These are phyloP conservation scores for Hamamelis virginiana DNA, from an alignment of 164 flowering plant species.

Conservation along the genomic window DNA sequence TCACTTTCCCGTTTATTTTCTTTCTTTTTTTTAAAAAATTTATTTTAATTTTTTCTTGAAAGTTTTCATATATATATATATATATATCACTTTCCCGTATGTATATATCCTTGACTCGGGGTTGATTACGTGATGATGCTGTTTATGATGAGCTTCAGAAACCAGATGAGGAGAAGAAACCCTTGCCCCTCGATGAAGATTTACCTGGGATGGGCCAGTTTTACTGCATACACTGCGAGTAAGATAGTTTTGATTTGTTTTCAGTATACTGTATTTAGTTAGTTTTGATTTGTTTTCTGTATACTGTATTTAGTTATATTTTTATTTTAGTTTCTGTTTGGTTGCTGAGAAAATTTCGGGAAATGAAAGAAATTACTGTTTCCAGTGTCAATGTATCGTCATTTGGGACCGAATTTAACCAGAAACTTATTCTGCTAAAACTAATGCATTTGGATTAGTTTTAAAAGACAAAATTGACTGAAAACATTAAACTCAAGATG, in stretches of 20 bases:
- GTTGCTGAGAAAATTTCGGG: no score
- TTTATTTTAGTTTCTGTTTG: no score
- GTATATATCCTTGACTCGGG: conserved; percentile 31
- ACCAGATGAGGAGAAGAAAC: conserved; percentile 36
- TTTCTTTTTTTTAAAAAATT: not conserved
- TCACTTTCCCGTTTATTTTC: not conserved
- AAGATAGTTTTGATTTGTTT: conserved; percentile 10
- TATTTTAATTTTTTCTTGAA: not conserved
- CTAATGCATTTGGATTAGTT: no score
- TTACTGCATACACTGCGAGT: conserved; percentile 99
- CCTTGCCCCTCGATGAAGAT: conserved; percentile 76
- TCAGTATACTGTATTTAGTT: not conserved
- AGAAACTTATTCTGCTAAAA: no score
- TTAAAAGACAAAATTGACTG: no score
- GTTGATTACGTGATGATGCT: conserved; percentile 68
- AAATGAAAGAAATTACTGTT: no score
- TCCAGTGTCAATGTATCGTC: no score
- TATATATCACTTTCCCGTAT: not conserved
- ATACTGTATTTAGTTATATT: no score
- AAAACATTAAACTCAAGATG: no score
- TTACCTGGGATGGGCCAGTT: conserved; percentile 97
- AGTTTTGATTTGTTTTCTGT: not conserved
- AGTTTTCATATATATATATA: not conserved
- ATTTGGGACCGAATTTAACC: no score
- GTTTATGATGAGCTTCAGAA: conserved; percentile 71